Percentiles rank a stretch among this genome's conserved stretches.
Evolutionary conservation across 768 basidiomycete species (phyloP).

Genomic region (Leccinum pellstonianum): DNA sequence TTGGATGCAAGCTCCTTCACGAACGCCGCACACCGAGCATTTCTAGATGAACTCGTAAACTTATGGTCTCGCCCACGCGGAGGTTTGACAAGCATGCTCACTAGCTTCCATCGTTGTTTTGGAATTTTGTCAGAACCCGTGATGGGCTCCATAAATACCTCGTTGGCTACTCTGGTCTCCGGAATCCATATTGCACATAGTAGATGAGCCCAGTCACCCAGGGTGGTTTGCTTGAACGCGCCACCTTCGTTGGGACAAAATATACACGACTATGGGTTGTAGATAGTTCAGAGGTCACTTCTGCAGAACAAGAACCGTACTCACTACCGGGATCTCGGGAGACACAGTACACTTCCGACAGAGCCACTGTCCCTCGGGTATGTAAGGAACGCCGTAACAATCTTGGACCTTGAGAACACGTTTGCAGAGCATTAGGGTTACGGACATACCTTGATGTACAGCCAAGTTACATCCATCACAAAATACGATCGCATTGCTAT

Average conservation of each 20-base stretch:
- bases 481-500: constrained; percentile 98
- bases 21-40: constrained; percentile 61
- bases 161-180: constrained; percentile 88
- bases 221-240: constrained; percentile 94
- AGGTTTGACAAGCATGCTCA: constrained; percentile 39
- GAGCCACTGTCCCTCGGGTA: constrained; percentile 99
- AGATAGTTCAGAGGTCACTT: not conserved
- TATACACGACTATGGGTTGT: constrained; percentile 96
- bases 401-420: constrained; percentile 48
- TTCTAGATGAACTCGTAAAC: constrained; percentile 37
- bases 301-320: constrained; percentile 26
- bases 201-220: constrained; percentile 94
- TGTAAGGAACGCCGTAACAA: constrained; percentile 98
- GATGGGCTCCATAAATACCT: constrained; percentile 98
- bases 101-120: constrained; percentile 92
- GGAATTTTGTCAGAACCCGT: constrained; percentile 85
- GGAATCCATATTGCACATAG: constrained; percentile 98
- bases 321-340: constrained; percentile 91
- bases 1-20: constrained; percentile 89
- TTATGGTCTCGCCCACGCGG: not conserved
- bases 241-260: constrained; percentile 96
- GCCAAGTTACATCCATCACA: constrained; percentile 99
- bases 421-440: not conserved
- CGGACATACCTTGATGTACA: constrained; percentile 91
- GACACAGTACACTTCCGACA: constrained; percentile 98